These are phyloP conservation scores for Talaromyces sp. DNA, from an alignment of 2,329 filamentous ascomycete genomes.

Conservation along the genomic window DNA sequence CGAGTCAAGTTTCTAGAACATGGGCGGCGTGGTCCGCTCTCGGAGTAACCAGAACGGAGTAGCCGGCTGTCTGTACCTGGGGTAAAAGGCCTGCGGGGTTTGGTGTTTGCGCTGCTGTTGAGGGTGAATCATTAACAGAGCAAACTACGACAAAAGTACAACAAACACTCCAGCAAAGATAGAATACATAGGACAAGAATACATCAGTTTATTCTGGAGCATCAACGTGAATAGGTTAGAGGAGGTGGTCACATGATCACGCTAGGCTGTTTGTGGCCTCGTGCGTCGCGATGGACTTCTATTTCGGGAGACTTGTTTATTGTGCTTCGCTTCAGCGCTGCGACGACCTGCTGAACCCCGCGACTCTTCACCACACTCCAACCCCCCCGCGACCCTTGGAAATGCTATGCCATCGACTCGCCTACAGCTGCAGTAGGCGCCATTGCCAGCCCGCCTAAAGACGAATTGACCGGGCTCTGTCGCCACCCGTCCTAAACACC, in stretches of 20 bases:
- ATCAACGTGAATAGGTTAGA: not conserved
- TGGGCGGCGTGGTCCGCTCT: no score
- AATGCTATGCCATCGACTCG: not conserved
- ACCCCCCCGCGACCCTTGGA: not conserved
- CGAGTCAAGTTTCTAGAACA: no score
- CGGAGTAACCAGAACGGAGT: no score
- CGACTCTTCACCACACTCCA: not conserved
- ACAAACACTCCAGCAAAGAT: no score
- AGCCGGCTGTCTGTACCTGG: no score
- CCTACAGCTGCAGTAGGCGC: not conserved
- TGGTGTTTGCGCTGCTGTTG: no score
- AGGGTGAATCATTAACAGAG: no score
- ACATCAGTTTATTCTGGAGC: not conserved
- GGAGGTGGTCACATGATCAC: not conserved
- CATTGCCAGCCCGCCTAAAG: not conserved
- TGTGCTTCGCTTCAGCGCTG: not conserved
- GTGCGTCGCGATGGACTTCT: constrained; percentile 19
- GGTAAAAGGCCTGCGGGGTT: no score
- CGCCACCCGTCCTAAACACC: not conserved
- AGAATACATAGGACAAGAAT: not conserved
- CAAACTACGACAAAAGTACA: no score
- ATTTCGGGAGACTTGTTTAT: constrained; percentile 34
- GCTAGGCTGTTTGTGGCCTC: constrained; percentile 1
- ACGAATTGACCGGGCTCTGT: not conserved
- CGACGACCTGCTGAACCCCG: not conserved